Base-by-base conservation (phyloP, 371 early-diverging fungal species). In the Lichtheimia corymbifera region DNA sequence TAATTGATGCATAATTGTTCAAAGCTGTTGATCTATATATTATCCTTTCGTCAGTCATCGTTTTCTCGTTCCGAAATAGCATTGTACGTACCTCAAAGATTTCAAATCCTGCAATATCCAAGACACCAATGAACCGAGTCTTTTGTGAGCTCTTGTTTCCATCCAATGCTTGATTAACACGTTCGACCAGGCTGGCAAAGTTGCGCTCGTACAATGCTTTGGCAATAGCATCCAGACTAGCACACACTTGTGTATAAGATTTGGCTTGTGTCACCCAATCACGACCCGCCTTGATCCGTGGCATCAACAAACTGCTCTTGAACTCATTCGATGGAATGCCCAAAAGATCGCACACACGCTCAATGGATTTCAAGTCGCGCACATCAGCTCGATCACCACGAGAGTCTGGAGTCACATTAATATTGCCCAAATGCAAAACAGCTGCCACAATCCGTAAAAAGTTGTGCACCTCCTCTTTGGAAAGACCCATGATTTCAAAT, bases 61-160 rank as follows among this genome's bases (percentile, higher is more conserved):
- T 47, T 40, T 28, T 55, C 15, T 43, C 22, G 28, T 51, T 11
- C 5, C 17, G n/a, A 13, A 5, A 45, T 14, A 4, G 43, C 27
- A 18, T 42, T 35, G 0, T 47, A n/a, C 13, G 50, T 42, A 90
- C 90, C 67, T 98, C 92, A 67, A 99, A 97, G 54, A 99, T 99
- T 78, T 99, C 99, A 79, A 99, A 99, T 4, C 99, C 99, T 35
- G 99, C 99, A 77, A 99, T 99, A 88, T 99, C 99, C 18, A 99
- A 78, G 6, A 99, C 98, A 47, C 99, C 99, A 68, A 99, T 99
- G 68, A 96, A 99, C 0, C 70, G 57, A 55, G 67, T 54, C 30
- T 67, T 72, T 12, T 73, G 69, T 14, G 54, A 40, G 2, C 86
- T 86, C 15, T 86, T 73, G 0, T 88, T 84, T 13, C 88, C 83